Evolutionary conservation across 148 eudicot genomes (phyloP).

Genomic region (Oxyria digyna): DNA sequence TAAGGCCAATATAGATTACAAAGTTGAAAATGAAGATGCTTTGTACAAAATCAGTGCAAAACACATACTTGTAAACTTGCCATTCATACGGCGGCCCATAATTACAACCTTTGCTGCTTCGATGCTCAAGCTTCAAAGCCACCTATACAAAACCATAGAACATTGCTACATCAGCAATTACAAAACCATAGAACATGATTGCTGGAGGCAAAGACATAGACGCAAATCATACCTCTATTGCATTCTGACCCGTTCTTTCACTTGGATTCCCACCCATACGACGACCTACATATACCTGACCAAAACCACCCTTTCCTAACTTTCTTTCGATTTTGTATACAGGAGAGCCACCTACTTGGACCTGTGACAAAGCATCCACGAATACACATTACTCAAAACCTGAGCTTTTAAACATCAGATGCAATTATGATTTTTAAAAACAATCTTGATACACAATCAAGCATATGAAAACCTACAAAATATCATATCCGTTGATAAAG

Average conservation of each 20-base stretch:
- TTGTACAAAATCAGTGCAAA: background rate
- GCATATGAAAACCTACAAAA: background rate
- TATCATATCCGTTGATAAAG: background rate
- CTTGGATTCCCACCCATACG: slow-evolving; percentile 27
- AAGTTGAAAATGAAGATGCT: background rate
- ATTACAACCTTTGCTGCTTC: slow-evolving; percentile 67
- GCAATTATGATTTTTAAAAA: background rate
- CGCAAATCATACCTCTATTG: slow-evolving; percentile 33
- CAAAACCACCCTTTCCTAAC: slow-evolving; percentile 85
- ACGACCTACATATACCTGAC: slow-evolving; percentile 72
- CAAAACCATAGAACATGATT: background rate
- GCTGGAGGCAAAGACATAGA: background rate
- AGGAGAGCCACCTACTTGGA: slow-evolving; percentile 67
- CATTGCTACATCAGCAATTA: background rate
- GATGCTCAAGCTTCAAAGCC: slow-evolving; percentile 74
- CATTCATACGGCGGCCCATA: slow-evolving; percentile 75
- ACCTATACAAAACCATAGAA: slow-evolving; percentile 25
- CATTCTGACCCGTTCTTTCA: slow-evolving; percentile 42
- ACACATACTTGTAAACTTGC: slow-evolving; percentile 75
- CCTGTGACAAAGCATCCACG: slow-evolving; percentile 26
- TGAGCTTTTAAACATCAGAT: background rate
- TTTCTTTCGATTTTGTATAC: slow-evolving; percentile 50
- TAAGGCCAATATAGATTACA: background rate
- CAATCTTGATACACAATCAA: background rate
- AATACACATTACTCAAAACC: background rate